Base-by-base conservation (phyloP, 139 green algal genomes). In the Pleodorina starrii region DNA sequence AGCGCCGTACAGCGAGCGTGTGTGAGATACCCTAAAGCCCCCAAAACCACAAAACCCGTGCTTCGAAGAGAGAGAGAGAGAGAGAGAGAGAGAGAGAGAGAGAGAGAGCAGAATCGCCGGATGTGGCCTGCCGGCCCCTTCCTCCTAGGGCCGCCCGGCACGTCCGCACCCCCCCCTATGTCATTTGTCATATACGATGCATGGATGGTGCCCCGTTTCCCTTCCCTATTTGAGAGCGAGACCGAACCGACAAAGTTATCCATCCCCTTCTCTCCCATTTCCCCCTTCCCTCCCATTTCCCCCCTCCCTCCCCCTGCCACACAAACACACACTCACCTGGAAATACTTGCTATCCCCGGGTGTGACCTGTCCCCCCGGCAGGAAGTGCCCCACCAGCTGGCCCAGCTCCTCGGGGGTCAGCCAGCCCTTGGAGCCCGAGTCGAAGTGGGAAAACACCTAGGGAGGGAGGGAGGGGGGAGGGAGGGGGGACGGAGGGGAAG, bases 331-430 rank as follows among this genome's bases (percentile, higher is more conserved):
- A 40, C 59, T 23, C 43, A 87, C 90, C 86, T 93, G 90, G 51
- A 92, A 91, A 72, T 94, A 94, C 78, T 85, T 88, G 38, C 90
- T 21, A 68, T 94, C 86, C 1, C 54, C 86, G 21, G 89, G 57
- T 10, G n/a, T 79, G 21, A 90, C 87, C 78, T 85, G 78, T 17
- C 51, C 81, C 69, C 63, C 42, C 16, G 90, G 87, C 90, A 94
- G 84, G 38, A 94, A 78, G 43, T 76, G 36, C 40, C 77, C 44
- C n/a, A 93, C 60, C 43, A 94, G 78, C 19, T 43, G 75, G 35
- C 84, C 75, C 48, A 94, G 68, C 88, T 94, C 92, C 12, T 79
- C n/a, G 0, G 78, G 72, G n/a, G 76, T 36, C 57, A 94, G 84
- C 54, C 68, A 89, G 74, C 87, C 92, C 80, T 89, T 92, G n/a